Percentiles rank a stretch among this genome's conserved stretches.
These are phyloP conservation scores for Silybum marianum DNA, from an alignment of 129 eudicot genomes.

Conservation along the genomic window DNA sequence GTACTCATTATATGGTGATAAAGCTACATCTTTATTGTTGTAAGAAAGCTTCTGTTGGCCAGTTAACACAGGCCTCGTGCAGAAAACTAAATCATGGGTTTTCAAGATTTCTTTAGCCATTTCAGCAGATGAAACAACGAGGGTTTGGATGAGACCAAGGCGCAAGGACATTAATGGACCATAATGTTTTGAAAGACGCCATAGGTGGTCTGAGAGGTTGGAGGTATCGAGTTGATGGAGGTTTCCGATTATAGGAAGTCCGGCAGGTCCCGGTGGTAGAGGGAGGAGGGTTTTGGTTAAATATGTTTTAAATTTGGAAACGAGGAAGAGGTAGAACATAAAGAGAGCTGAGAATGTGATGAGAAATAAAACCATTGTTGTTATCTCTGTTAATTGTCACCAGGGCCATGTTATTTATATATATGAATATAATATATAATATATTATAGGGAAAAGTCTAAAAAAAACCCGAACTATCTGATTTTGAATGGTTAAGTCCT, in stretches of 20 bases:
- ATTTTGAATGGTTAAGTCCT: too few species aligned
- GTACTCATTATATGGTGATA: conserved; percentile 39
- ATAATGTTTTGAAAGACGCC: conserved; percentile 37
- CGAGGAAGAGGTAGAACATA: background rate
- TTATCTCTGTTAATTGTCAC: background rate
- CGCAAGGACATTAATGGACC: conserved; percentile 47
- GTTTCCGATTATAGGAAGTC: conserved; percentile 55
- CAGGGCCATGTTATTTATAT: background rate
- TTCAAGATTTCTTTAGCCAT: conserved; percentile 46
- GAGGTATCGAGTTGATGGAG: conserved; percentile 32
- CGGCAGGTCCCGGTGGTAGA: conserved; percentile 52
- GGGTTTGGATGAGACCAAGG: conserved; percentile 33
- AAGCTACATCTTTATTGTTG: conserved; percentile 29
- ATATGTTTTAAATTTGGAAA: background rate
- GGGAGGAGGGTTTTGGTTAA: background rate
- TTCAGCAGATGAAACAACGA: conserved; percentile 41
- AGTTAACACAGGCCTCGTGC: conserved; percentile 27
- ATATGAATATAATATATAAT: too few species aligned
- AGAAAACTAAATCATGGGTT: conserved; percentile 40
- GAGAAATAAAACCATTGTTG: conserved; percentile 12
- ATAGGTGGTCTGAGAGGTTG: conserved; percentile 23
- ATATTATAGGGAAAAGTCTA: too few species aligned
- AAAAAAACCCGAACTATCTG: too few species aligned
- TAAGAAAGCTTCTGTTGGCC: conserved; percentile 31
- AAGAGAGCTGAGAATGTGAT: conserved; percentile 11